Evolutionary conservation across 768 basidiomycete genomes (phyloP).

Genomic region (Phlebiopsis gigantea): DNA sequence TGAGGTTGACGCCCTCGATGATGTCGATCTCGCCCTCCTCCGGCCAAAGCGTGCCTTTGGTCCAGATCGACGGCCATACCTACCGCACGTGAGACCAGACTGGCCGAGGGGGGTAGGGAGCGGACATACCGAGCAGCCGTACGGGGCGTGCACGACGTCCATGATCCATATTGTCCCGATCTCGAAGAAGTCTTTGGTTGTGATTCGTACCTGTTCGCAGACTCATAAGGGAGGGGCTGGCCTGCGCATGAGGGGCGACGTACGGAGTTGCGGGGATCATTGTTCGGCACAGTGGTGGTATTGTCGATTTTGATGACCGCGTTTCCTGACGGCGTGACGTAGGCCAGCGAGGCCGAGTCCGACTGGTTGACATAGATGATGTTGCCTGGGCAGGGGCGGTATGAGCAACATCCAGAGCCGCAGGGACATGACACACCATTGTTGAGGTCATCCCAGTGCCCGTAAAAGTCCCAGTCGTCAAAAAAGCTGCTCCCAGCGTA

Average conservation of each 20-base stretch:
- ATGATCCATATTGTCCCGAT: constrained; percentile 41
- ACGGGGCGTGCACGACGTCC: constrained; percentile 44
- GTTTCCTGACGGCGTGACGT: constrained; percentile 49
- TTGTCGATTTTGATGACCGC: constrained; percentile 77
- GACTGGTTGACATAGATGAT: constrained; percentile 48
- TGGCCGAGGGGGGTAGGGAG: background rate
- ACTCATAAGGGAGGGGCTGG: background rate
- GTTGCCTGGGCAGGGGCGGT: constrained; percentile 41
- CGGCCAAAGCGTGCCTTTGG: constrained; percentile 32
- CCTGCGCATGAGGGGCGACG: background rate
- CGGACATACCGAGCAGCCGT: constrained; percentile 45
- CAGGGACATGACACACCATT: constrained; percentile 21
- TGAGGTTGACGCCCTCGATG: constrained; percentile 50
- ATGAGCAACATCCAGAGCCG: constrained; percentile 48
- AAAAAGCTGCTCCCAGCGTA: constrained; percentile 39
- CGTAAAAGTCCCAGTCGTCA: constrained; percentile 38
- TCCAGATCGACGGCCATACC: constrained; percentile 26
- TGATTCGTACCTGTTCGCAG: constrained; percentile 36
- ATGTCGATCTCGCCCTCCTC: constrained; percentile 35
- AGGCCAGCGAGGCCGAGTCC: constrained; percentile 48
- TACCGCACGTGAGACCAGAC: background rate
- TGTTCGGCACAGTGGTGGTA: constrained; percentile 43
- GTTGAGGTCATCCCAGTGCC: constrained; percentile 29
- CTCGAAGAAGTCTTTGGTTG: constrained; percentile 34
- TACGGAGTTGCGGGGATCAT: constrained; percentile 59